A percentile compares a stretch with the other conserved stretches of the same genome.
Evolutionary conservation across 768 basidiomycete genomes (phyloP).

Genomic region (Lactifluus subvellereus): DNA sequence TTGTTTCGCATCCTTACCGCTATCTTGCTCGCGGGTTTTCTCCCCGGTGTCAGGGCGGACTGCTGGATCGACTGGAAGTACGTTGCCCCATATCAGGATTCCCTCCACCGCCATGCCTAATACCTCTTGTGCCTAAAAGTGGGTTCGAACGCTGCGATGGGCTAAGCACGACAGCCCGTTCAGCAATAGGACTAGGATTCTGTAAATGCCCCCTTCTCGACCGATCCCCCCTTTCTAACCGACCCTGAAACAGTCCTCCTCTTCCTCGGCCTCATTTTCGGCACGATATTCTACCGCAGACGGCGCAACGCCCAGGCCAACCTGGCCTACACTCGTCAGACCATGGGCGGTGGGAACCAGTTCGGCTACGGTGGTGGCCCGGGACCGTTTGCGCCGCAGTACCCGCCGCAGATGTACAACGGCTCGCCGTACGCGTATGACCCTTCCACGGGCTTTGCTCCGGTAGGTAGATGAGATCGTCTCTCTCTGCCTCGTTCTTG

Average conservation of each 20-base stretch:
- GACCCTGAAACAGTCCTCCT: not conserved
- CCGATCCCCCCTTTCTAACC: too few species aligned
- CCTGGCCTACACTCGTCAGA: not conserved
- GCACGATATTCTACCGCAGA: not conserved
- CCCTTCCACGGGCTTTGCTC: constrained; percentile 1
- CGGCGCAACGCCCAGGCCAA: constrained; percentile 1
- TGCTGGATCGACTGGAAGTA: not conserved
- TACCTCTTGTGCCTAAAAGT: not conserved
- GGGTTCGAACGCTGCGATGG: not conserved
- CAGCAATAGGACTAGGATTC: not conserved
- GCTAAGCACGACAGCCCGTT: not conserved
- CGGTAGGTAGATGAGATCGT: not conserved
- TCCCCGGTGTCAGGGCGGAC: constrained; percentile 6
- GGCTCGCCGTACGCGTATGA: not conserved
- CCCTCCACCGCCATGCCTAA: too few species aligned
- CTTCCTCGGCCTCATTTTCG: not conserved
- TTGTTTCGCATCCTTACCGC: not conserved
- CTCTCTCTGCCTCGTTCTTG: not conserved
- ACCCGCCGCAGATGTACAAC: constrained; percentile 5
- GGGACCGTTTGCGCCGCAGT: not conserved
- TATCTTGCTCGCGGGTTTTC: not conserved
- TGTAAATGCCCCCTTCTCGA: too few species aligned
- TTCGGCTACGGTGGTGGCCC: not conserved
- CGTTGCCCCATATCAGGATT: not conserved
- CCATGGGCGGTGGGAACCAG: not conserved